Base-by-base conservation (phyloP, 805 yeast genomes). In the Crinitomyces ghanaensis region DNA sequence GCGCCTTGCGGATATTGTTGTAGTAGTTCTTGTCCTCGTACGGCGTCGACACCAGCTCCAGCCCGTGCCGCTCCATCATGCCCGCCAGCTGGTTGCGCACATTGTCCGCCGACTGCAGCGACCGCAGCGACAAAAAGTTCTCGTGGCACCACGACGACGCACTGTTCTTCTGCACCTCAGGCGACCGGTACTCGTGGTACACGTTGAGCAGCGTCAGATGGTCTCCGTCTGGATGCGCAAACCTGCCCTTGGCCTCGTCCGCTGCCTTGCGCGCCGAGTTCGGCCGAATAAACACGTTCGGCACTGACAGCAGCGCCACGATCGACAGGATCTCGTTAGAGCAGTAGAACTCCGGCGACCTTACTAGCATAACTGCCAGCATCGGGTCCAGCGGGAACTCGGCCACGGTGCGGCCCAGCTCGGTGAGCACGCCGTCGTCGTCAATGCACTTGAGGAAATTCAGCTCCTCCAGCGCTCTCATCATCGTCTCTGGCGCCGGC, bases 401-500 rank as follows among this genome's bases (percentile, higher is more conserved):
- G 1, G 95, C 83, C 1, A 95, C 93, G 49, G 78, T 56, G 47
- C 95, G 70, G 39, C 98, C 98, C 41, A 88, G 63, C 1, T 91
- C 71, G 0, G 97, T 91, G 45, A 88, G 62, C 35, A 79, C 77
- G 40, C 97, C 98, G 30, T 84, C 88, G 54, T 91, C 95, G 45
- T 83, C 82, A 34, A 88, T 67, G 62, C 96, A 91, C 15, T 79
- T 77, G 41, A 88, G 64, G 53, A 84, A 91, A 53, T 91, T 86
- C 50, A 88, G 68, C 57, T 88, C 98, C 57, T 88, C 98, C 42
- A 88, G 64, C 0, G 97, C 97, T 55, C 98, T 71, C 98, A 91
- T 91, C 98, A 88, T 91, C 5, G 98, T 91, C 59, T 88, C 98
- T 6, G 98, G 98, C 2, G 97, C 97, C 9, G 98, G 98, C 5